These are phyloP conservation scores for Saturnispora silvae DNA, from an alignment of 805 yeast species.

Conservation along the genomic window DNA sequence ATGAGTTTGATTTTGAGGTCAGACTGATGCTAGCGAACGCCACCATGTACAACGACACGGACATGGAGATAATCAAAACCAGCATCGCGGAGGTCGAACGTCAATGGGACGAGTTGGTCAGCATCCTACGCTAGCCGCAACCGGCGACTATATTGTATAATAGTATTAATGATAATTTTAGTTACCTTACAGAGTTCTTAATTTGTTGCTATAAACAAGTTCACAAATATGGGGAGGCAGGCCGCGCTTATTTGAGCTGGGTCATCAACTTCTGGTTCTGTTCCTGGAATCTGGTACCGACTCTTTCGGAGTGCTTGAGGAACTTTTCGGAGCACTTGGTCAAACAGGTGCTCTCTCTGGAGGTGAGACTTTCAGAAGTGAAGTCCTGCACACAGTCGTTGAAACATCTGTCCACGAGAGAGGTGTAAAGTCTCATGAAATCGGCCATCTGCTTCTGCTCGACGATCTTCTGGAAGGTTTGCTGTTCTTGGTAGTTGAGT, in stretches of 20 bases:
- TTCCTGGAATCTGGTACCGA: slow-evolving; percentile 97
- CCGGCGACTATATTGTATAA: slow-evolving; percentile 3
- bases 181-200: no score
- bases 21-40: slow-evolving; percentile 77
- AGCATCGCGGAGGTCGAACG: slow-evolving; percentile 63
- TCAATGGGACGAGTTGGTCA: slow-evolving; percentile 48
- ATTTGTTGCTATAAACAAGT: no score
- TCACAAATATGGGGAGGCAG: no score
- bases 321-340: slow-evolving; percentile 93
- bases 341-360: slow-evolving; percentile 79
- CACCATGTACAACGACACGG: slow-evolving; percentile 63
- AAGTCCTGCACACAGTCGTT: slow-evolving; percentile 96
- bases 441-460: slow-evolving; percentile 98
- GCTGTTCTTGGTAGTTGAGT: slow-evolving; percentile 90
- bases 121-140: slow-evolving; percentile 47
- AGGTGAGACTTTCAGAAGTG: slow-evolving; percentile 80
- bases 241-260: slow-evolving; percentile 34
- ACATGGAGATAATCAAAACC: slow-evolving; percentile 45
- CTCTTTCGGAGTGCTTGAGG: slow-evolving; percentile 95
- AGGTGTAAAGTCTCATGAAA: slow-evolving; percentile 94
- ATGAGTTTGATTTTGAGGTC: slow-evolving; percentile 55
- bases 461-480: slow-evolving; percentile 87
- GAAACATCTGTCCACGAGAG: slow-evolving; percentile 93
- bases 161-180: slow-evolving; percentile 1
- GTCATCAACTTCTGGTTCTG: slow-evolving; percentile 75